Evolutionary conservation across 441 rosid species (phyloP), one percentile per base, ranked within the genome.

Genomic region (Croton laevigatus): DNA sequence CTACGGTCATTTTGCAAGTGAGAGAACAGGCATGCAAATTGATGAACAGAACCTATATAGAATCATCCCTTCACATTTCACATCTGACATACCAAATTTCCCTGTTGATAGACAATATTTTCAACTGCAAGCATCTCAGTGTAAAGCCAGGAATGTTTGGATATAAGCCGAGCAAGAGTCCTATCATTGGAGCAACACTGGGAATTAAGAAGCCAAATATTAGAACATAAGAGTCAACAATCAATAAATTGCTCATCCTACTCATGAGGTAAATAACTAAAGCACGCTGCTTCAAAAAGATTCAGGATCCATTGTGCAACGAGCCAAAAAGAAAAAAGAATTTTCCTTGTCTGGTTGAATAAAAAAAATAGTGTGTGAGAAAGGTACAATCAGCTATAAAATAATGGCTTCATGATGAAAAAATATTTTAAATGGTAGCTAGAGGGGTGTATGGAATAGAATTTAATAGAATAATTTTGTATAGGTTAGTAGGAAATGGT

Each of bases 81-180:
- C 48, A 22, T 48, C 44, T 16, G 16, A 61, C 80, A 66, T 75
- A 92, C 99, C 93, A 93, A 79, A 74, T 95, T 87, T 20, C 76
- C 88, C 77, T 86, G 78, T 75, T 91, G 98, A 82, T 90, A 88
- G 14, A 95, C 96, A 85, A 95, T 88, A 58, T 98, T 95, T 82
- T 95, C 98, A 44, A 96, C 98, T 1, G 99, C 94, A 82, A 93
- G 84, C 99, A 93, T 95, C 87, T 95, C 97, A 0, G 97, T 91
- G 79, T 91, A 95, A 52, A 93, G 98, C 99, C 99, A 95, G 0
- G 97, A 91, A 65, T 91, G 92, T 73, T 89, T 95, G 27, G 99
- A 79, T 71, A 95, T 77, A 57, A 95, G 81, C 51, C 96, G 90
- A 19, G 96, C 99, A 59, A 91, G 81, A 37, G 96, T 91, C 84